These are phyloP conservation scores for Chrysosporium keratinophilum DNA, from an alignment of 2,329 filamentous ascomycete species.

Conservation along the genomic window DNA sequence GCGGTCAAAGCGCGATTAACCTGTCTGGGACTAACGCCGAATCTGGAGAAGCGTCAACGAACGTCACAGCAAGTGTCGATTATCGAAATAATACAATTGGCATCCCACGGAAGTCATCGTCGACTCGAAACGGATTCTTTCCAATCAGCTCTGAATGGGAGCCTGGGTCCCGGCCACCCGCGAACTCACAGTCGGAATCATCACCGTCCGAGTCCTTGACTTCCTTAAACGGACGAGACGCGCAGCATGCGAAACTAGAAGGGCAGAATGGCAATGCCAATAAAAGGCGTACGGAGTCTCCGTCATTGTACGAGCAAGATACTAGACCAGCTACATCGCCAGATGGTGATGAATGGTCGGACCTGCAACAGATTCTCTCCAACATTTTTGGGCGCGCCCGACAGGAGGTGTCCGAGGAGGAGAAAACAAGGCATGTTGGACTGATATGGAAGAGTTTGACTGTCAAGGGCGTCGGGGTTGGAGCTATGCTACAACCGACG, in stretches of 20 bases:
- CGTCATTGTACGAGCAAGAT: neutral
- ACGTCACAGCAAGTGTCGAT: neutral
- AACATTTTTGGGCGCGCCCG: slow-evolving; percentile 59
- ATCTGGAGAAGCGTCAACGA: neutral
- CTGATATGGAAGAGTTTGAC: slow-evolving; percentile 61
- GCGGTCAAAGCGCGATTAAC: neutral
- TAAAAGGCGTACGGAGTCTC: neutral
- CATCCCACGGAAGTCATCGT: neutral
- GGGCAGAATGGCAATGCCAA: neutral
- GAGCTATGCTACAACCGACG: slow-evolving; percentile 50
- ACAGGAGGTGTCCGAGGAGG: slow-evolving; percentile 56
- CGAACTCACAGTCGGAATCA: neutral
- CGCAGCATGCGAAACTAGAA: neutral
- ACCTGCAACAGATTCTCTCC: slow-evolving; percentile 54
- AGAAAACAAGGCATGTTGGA: slow-evolving; percentile 58
- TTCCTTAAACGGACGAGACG: neutral
- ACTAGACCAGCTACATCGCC: neutral
- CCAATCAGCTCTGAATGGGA: neutral
- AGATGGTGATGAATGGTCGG: slow-evolving; percentile 33
- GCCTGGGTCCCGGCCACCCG: neutral
- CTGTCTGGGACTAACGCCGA: neutral
- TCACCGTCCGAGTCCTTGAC: neutral
- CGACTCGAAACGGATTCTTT: neutral
- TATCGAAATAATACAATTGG: neutral
- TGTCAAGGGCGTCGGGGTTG: slow-evolving; percentile 59